Base-by-base conservation (phyloP, 148 eudicot genomes). In the Tetragonia tetragonoides region DNA sequence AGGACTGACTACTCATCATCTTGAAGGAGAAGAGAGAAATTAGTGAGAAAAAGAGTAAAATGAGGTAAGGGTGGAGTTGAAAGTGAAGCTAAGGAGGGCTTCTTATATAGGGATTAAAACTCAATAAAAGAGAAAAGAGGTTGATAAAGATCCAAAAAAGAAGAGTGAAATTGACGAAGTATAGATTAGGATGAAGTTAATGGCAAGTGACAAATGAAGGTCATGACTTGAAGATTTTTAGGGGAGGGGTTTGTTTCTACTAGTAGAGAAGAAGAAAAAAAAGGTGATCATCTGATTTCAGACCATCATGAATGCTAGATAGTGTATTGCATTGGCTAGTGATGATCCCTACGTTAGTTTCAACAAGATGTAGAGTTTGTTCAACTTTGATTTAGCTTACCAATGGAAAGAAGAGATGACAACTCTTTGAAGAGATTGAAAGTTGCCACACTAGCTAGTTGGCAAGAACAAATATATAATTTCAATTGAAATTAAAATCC, bases 291-390 rank as follows among this genome's bases (percentile, higher is more conserved):
- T 70, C 57, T 44, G 57, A 51, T 47, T 60, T 28, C 1, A 28
- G 34, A 12, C 59, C 60, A 51, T 51, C 60, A 49, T 70, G 16
- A 70, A 47, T 70, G 57, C 60, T 16, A 47, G 24, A 17, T 49
- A 46, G 38, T 17, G 10, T 28, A 28, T 28, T 49, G n/a, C 23
- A 24, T 49, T 49, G 18, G 49, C 16, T n/a, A 54, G 15, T 70
- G 57, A 70, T 23, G 74, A 70, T 70, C 74, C 74, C 74, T 23
- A 70, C 60, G 73, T 28, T 28, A 28, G 1, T 46, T 6, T 20
- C 34, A 20, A n/a, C 10, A 20, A 8, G 37, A 21, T 9, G 12
- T 21, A 23, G 66, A 62, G 20, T 62, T 61, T 62, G 66, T 62
- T 62, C 38, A 6, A 56, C 60, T 28, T 62, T 21, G 66, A 21